Evolutionary conservation across 2,329 filamentous ascomycete genomes (phyloP).

Genomic region (Sphaerulina musiva): DNA sequence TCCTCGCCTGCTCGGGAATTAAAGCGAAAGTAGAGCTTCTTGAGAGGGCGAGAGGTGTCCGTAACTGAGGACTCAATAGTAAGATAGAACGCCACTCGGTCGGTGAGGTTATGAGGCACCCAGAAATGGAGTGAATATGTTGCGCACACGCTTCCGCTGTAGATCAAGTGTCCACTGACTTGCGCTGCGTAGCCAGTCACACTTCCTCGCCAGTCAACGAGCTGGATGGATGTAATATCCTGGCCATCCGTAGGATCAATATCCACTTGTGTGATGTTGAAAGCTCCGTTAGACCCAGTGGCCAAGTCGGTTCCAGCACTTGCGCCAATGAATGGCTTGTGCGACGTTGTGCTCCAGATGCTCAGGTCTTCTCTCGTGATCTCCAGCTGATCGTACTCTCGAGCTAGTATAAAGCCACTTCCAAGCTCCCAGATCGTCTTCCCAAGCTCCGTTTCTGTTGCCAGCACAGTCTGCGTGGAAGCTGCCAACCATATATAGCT

Average conservation of each 20-base stretch:
- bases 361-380: slow-evolving; percentile 15
- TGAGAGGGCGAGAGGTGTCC: slow-evolving; percentile 10
- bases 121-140: slow-evolving; percentile 23
- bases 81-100: slow-evolving; percentile 23
- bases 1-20: slow-evolving; percentile 22
- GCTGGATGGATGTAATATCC: slow-evolving; percentile 18
- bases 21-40: slow-evolving; percentile 27
- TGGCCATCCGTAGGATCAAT: slow-evolving; percentile 22
- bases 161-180: slow-evolving; percentile 21
- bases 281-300: slow-evolving; percentile 22
- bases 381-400: slow-evolving; percentile 12
- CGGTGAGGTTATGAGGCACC: slow-evolving; percentile 18
- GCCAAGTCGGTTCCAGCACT: slow-evolving; percentile 25
- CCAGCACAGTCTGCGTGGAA: slow-evolving; percentile 13
- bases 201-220: slow-evolving; percentile 15
- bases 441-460: neutral
- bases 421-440: slow-evolving; percentile 11
- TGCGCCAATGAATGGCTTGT: slow-evolving; percentile 25
- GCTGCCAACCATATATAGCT: slow-evolving; percentile 14
- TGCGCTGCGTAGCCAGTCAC: slow-evolving; percentile 18
- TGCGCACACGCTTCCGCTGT: slow-evolving; percentile 17
- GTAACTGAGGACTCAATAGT: slow-evolving; percentile 11
- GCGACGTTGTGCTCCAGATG: slow-evolving; percentile 21
- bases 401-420: slow-evolving; percentile 12
- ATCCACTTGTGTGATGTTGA: slow-evolving; percentile 26